phyloP scores from a whole-genome alignment of 805 yeast genomes.

The Starmera caribaea region DNA sequence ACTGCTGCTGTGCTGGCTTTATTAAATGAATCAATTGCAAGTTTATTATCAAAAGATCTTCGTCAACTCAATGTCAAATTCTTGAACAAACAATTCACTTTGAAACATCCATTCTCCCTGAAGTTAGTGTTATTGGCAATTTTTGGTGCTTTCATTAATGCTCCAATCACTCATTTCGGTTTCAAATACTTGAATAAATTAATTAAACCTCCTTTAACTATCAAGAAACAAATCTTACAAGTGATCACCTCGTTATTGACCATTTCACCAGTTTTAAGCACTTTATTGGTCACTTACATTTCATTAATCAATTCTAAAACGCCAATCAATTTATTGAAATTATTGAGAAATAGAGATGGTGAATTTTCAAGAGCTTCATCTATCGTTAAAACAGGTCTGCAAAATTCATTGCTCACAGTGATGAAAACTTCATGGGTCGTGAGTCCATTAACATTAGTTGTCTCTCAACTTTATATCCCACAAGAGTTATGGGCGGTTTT shows the following conservation, averaged over 20 bases:
- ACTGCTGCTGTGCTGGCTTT: conserved; percentile 48
- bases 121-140: conserved; percentile 45
- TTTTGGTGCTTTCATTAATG: conserved; percentile 42
- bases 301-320: conserved; percentile 34
- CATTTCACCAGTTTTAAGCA: conserved; percentile 44
- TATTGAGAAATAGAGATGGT: conserved; percentile 6
- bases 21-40: conserved; percentile 49
- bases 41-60: conserved; percentile 36
- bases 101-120: conserved; percentile 16
- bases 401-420: conserved; percentile 34
- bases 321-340: neutral
- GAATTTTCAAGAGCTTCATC: conserved; percentile 8
- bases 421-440: conserved; percentile 46
- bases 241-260: conserved; percentile 41
- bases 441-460: conserved; percentile 36
- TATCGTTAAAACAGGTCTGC: conserved; percentile 20
- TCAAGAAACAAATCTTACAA: conserved; percentile 35
- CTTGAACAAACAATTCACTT: conserved; percentile 15
- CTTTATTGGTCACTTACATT: conserved; percentile 41
- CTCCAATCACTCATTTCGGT: conserved; percentile 50
- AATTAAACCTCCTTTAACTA: conserved; percentile 32
- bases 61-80: too few species aligned
- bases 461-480: conserved; percentile 48
- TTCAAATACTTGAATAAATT: conserved; percentile 36
- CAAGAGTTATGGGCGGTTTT: conserved; percentile 60